Evolutionary conservation across 768 basidiomycete species (phyloP), one percentile per base, ranked within the genome.

Genomic region (Kondoa subrosea): DNA sequence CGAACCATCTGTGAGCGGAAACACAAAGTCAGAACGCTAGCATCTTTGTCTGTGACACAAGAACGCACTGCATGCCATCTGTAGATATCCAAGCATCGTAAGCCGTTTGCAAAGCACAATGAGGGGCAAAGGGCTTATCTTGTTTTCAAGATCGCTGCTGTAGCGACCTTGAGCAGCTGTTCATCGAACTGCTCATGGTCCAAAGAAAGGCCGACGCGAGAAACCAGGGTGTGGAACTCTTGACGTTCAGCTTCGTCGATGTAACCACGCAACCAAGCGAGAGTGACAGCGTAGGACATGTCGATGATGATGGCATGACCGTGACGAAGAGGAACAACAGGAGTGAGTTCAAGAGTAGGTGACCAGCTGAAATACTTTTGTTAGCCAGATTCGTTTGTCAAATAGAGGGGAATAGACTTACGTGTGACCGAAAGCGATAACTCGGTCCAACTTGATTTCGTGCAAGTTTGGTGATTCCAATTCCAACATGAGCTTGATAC

Each of bases 401-500:
- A 56, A 25, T 56, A 25, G 56, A 15, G 25, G 56, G 15, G 16
- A 56, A 56, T 15, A 15, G 56, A 15, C n/a, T 31, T 31, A 76
- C 56, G 76, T 76, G 71, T 78, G 74, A 40, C 76, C 74, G 73
- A 76, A 76, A 56, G 77, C 77, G 64, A 78, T 78, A 56, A 78
- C 77, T 68, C 77, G 75, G 75, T 78, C 77, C 16, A 78, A 72
- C 58, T 74, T 73, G 66, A 78, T 73, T 69, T 78, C 77, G 75
- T 78, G 77, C 61, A 78, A 67, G 74, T 78, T 78, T 56, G 76
- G 76, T 12, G 76, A 73, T 71, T 78, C 77, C 65, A 78, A 75
- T 75, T 76, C 75, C 64, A 78, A 71, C 77, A 78, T 78, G 69
- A 76, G 74, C 71, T 76, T 76, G 72, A 78, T 78, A 68, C 75